Base-by-base conservation (phyloP, 495 filamentous ascomycete species). In the Lindgomyces ingoldianus region DNA sequence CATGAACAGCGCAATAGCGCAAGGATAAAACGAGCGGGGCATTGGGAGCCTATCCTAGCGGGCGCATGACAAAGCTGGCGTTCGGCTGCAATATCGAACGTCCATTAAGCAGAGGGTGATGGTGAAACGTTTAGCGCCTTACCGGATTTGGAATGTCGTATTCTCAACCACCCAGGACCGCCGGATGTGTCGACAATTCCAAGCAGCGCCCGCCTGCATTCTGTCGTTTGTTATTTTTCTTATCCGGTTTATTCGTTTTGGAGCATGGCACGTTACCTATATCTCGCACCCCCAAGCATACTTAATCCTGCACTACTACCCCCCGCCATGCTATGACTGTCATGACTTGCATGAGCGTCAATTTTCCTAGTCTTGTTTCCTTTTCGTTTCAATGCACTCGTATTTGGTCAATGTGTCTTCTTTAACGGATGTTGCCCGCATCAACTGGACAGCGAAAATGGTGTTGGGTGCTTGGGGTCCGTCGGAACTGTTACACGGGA, bases 301-400 rank as follows among this genome's bases (percentile, higher is more conserved):
- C 42, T 46, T 53, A 27, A 54, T 62, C 39, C 41, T 52, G 30
- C 49, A 54, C 45, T 1, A 19, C 4, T 10, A n/a, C 44, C 39
- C 47, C 44, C 24, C 24, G 59, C 36, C 53, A 53, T 30, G 54
- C 29, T 46, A 62, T 68, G 58, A 68, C 39, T 47, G 41, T 57
- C 18, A 62, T 59, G 65, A 68, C 59, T 21, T 60, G 59, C 64
- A 67, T 67, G 64, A 59, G 57, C 64, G 47, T 45, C 57, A 26
- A 6, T 8, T 48, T 25, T 53, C 24, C 26, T 61, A 52, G 16
- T 27, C 36, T 52, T 57, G 29, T 58, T 59, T 46, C 26, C 42
- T 58, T 47, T 44, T 24, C 36, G 36, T 52, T 63, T 63, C 53
- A 12, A 12, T 47, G 16, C 41, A 57, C 22, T 61, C 27, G 27